These are phyloP conservation scores for Erysimum cheiranthoides DNA, from an alignment of 345 rosid genomes.

Conservation along the genomic window DNA sequence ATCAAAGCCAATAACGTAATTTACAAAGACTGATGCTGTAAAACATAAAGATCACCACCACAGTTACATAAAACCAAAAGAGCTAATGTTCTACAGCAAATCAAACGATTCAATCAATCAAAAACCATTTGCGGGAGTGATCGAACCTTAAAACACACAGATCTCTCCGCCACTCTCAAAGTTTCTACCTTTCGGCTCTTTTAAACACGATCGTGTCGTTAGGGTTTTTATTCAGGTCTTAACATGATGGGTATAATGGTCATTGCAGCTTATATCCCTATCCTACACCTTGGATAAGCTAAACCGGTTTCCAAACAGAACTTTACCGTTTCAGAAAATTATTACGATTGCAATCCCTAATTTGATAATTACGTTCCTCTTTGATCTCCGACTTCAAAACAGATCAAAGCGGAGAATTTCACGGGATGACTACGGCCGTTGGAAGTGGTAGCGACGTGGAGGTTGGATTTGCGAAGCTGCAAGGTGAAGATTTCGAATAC, in stretches of 20 bases:
- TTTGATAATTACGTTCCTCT: neutral
- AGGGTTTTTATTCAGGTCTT: slow-evolving; percentile 24
- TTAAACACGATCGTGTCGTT: neutral
- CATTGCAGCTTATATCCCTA: neutral
- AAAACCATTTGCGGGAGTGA: neutral
- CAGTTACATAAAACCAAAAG: neutral
- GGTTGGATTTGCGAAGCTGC: slow-evolving; percentile 97
- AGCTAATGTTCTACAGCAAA: neutral
- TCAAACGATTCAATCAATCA: neutral
- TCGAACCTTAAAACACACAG: neutral
- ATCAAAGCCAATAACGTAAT: slow-evolving; percentile 24
- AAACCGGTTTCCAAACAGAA: slow-evolving; percentile 35
- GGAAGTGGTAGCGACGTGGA: slow-evolving; percentile 83
- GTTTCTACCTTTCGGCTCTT: slow-evolving; percentile 8
- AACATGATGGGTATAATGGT: slow-evolving; percentile 31
- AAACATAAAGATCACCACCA: neutral
- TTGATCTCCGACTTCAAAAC: neutral
- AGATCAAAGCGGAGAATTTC: slow-evolving; percentile 6
- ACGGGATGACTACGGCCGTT: slow-evolving; percentile 58
- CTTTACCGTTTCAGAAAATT: neutral
- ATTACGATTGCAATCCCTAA: slow-evolving; percentile 31
- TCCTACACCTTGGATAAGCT: slow-evolving; percentile 19
- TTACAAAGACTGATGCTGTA: neutral
- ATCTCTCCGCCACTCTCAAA: slow-evolving; percentile 27
- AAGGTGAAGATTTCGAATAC: slow-evolving; percentile 97